These are phyloP conservation scores for Blastomyces gilchristii DNA, from an alignment of 2,329 filamentous ascomycete species.

Conservation along the genomic window DNA sequence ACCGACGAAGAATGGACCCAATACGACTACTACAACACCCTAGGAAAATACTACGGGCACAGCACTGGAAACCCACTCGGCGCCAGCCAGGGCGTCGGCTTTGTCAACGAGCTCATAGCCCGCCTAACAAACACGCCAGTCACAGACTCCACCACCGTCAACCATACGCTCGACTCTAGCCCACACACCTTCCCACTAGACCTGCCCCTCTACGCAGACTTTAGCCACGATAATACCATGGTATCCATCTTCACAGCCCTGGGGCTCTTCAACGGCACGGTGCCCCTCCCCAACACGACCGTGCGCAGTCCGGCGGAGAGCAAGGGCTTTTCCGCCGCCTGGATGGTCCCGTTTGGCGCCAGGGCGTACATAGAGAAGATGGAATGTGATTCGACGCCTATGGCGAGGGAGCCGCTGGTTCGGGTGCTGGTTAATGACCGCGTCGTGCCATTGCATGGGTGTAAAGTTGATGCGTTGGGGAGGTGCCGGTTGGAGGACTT, in stretches of 20 bases:
- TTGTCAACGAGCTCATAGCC: conserved; percentile 76
- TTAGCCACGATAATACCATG: conserved; percentile 88
- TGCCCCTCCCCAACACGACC: conserved; percentile 43
- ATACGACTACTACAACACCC: conserved; percentile 70
- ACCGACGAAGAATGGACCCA: conserved; percentile 59
- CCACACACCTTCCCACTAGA: conserved; percentile 63
- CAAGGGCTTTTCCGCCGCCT: conserved; percentile 62
- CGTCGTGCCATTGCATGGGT: conserved; percentile 61
- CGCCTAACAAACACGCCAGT: conserved; percentile 62
- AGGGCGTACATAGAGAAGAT: conserved; percentile 85
- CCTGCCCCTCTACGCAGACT: conserved; percentile 67
- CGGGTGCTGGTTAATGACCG: conserved; percentile 75
- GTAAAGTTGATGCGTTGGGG: conserved; percentile 58
- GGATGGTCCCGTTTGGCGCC: conserved; percentile 72
- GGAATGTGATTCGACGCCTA: conserved; percentile 43
- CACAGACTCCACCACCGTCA: conserved; percentile 62
- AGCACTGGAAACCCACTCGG: conserved; percentile 67
- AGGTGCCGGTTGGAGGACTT: conserved; percentile 61
- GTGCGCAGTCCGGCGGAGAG: conserved; percentile 42
- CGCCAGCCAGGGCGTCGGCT: conserved; percentile 77
- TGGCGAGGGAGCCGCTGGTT: conserved; percentile 54
- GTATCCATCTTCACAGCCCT: conserved; percentile 63
- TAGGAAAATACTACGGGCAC: conserved; percentile 80
- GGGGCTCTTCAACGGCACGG: conserved; percentile 62
- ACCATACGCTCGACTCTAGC: conserved; percentile 62